Conservation (phyloP, 2,329 filamentous ascomycete genomes). For the Colletotrichum tanaceti region DNA sequence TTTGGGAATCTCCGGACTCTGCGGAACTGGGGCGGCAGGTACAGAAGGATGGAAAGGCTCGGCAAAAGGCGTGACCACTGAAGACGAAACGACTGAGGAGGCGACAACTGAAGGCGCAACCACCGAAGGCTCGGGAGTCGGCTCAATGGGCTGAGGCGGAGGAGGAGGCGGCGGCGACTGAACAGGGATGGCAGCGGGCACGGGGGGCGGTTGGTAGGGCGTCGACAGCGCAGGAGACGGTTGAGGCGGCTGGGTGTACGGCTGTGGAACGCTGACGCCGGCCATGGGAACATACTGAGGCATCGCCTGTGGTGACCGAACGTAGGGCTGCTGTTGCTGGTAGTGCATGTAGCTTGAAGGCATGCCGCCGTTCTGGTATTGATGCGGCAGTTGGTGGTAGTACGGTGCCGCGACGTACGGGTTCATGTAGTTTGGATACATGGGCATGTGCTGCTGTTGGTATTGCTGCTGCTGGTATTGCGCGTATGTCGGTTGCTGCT, state of each 20-base stretch:
- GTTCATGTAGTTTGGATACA: constrained; percentile 63
- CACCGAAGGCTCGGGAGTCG: constrained; percentile 39
- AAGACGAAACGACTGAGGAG: constrained; percentile 23
- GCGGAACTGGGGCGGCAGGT: constrained; percentile 1
- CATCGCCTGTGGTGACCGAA: constrained; percentile 63
- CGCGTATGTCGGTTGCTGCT: constrained; percentile 52
- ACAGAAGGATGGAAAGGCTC: constrained; percentile 28
- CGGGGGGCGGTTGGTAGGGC: constrained; percentile 66
- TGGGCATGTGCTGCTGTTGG: constrained; percentile 47
- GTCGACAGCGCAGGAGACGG: constrained; percentile 66
- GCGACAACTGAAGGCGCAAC: constrained; percentile 17
- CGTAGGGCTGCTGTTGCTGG: constrained; percentile 54
- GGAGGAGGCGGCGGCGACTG: constrained; percentile 59
- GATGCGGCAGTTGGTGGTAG: constrained; percentile 68
- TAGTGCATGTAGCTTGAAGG: constrained; percentile 62
- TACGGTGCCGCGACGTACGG: constrained; percentile 59
- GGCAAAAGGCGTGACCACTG: constrained; percentile 22
- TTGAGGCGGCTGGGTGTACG: constrained; percentile 62
- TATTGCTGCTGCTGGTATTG: constrained; percentile 44
- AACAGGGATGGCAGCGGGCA: constrained; percentile 56
- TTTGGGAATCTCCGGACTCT: constrained; percentile 39
- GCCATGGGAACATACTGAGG: constrained; percentile 66
- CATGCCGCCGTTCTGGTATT: constrained; percentile 66
- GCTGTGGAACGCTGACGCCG: constrained; percentile 57
- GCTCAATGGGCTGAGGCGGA: constrained; percentile 32